A percentile compares a stretch with the other conserved stretches of the same genome.
phyloP scores from a whole-genome alignment of 1,139 yeast species.

The Candida freyschussii region DNA sequence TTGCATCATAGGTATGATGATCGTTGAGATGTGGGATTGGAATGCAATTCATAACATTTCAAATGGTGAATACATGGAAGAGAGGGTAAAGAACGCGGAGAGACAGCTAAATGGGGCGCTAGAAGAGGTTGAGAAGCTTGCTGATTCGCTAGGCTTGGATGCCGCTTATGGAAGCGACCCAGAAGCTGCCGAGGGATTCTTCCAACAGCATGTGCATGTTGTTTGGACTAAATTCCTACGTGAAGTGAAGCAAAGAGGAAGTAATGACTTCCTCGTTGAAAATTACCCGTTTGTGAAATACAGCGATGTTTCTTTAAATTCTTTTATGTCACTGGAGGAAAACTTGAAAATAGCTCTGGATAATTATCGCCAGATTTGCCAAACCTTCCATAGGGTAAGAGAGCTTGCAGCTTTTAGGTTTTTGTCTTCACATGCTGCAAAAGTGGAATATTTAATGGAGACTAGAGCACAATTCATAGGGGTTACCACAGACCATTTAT shows the following conservation, averaged over 20 bases:
- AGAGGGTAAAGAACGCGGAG: constrained; percentile 3
- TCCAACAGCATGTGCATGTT: constrained; percentile 29
- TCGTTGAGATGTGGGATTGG: no score
- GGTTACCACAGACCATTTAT: constrained; percentile 28
- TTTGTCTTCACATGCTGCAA: constrained; percentile 20
- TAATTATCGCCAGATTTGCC: constrained; percentile 18
- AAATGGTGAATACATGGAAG: constrained; percentile 1
- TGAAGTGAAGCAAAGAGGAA: constrained; percentile 8
- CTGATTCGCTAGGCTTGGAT: constrained; percentile 31
- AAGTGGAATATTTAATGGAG: constrained; percentile 17
- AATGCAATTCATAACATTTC: no score
- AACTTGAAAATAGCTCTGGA: constrained; percentile 6
- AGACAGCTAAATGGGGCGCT: constrained; percentile 24
- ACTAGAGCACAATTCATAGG: constrained; percentile 31
- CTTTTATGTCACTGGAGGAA: neutral
- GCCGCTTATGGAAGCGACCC: constrained; percentile 41
- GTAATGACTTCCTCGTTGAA: constrained; percentile 7
- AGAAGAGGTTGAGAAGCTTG: constrained; percentile 31
- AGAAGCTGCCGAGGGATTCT: constrained; percentile 39
- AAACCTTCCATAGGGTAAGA: constrained; percentile 29
- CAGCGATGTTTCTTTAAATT: constrained; percentile 9
- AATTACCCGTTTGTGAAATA: constrained; percentile 31
- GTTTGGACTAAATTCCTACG: constrained; percentile 30
- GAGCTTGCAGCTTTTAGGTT: constrained; percentile 33
- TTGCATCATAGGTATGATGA: constrained; percentile 21